phyloP scores from a whole-genome alignment of 129 eudicot genomes.

The Tanacetum coccineum region DNA sequence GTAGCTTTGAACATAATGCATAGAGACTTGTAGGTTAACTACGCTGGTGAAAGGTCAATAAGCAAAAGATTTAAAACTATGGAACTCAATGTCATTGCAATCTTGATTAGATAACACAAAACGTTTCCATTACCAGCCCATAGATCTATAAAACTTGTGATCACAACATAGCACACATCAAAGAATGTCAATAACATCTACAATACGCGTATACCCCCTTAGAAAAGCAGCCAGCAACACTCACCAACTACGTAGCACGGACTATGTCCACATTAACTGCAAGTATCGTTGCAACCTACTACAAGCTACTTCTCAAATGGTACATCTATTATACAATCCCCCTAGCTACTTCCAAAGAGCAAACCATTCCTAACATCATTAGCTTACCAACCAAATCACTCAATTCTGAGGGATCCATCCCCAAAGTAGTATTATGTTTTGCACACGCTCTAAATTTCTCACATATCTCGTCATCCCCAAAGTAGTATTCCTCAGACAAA shows the following conservation, averaged over 20 bases:
- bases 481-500: neutral
- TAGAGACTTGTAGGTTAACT: no score
- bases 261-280: no score
- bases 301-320: neutral
- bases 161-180: neutral
- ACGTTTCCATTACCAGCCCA: neutral
- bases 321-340: neutral
- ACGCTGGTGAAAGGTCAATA: no score
- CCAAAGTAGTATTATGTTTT: neutral
- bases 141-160: neutral
- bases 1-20: no score
- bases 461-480: neutral
- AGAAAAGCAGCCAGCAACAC: neutral
- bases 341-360: neutral
- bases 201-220: no score
- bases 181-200: no score
- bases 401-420: neutral
- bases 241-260: no score
- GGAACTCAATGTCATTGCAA: no score
- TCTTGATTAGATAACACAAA: no score
- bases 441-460: neutral
- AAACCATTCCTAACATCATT: neutral
- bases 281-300: neutral
- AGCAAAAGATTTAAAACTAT: no score
- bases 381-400: constrained; percentile 9